These are phyloP conservation scores for Clitopilus hobsonii DNA, from an alignment of 768 basidiomycete species.

Conservation along the genomic window DNA sequence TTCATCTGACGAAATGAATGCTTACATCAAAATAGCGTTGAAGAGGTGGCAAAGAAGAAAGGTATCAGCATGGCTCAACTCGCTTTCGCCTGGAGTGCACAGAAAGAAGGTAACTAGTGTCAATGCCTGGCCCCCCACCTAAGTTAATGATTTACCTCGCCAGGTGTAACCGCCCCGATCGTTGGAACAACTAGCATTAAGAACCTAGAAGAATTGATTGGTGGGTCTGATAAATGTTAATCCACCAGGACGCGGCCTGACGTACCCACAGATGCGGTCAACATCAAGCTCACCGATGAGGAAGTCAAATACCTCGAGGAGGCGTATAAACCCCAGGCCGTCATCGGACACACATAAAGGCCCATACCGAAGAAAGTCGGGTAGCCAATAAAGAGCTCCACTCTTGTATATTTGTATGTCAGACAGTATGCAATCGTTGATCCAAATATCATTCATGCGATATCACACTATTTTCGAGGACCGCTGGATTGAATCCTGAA, in stretches of 20 bases:
- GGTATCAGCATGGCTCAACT: slow-evolving; percentile 43
- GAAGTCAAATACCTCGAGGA: slow-evolving; percentile 54
- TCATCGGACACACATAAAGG: slow-evolving; percentile 39
- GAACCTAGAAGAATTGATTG: slow-evolving; percentile 43
- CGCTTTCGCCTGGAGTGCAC: slow-evolving; percentile 37
- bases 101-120: slow-evolving; percentile 24
- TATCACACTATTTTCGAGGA: too few species aligned
- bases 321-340: slow-evolving; percentile 40
- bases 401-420: neutral
- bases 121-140: neutral
- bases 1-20: neutral
- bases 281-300: slow-evolving; percentile 47
- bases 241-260: neutral
- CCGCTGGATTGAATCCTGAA: too few species aligned
- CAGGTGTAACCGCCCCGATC: slow-evolving; percentile 43
- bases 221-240: slow-evolving; percentile 14
- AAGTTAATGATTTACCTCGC: neutral
- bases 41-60: slow-evolving; percentile 39
- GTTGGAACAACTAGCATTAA: slow-evolving; percentile 40
- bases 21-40: slow-evolving; percentile 25
- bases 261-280: slow-evolving; percentile 28
- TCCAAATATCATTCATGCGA: too few species aligned
- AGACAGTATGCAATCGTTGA: neutral
- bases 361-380: neutral
- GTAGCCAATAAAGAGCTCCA: neutral